Conservation (phyloP, 179 eudicot genomes). For the Sideroxylon spinosum region DNA sequence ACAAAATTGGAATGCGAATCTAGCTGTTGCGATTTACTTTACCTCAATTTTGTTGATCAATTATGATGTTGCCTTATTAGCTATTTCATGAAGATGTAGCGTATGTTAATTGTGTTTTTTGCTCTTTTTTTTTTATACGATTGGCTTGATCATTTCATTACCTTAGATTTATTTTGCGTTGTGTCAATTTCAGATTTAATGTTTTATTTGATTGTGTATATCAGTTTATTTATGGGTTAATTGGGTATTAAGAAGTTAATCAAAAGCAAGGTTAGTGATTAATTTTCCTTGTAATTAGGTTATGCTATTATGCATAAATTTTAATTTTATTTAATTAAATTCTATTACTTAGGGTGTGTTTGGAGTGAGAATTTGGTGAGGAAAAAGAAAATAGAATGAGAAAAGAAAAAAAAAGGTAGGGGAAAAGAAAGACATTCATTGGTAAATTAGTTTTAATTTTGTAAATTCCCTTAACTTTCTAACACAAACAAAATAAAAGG, state of each 20-base stretch:
- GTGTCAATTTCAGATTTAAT: neutral
- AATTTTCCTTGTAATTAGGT: neutral
- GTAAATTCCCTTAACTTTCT: too few species aligned
- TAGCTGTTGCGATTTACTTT: slow-evolving; percentile 5
- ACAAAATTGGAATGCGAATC: too few species aligned
- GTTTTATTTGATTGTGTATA: neutral
- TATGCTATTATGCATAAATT: neutral
- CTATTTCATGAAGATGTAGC: neutral
- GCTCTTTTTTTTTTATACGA: neutral
- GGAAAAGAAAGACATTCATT: too few species aligned
- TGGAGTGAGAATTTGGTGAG: too few species aligned
- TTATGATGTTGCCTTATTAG: neutral
- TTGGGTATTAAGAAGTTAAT: neutral
- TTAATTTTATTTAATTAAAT: neutral
- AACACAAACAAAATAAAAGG: neutral
- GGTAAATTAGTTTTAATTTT: too few species aligned
- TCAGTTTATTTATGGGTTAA: neutral
- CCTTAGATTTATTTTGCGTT: neutral
- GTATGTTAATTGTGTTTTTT: neutral
- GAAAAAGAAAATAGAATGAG: too few species aligned
- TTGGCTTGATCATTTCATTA: neutral
- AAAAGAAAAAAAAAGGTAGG: too few species aligned
- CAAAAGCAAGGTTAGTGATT: neutral
- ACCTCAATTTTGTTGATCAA: neutral
- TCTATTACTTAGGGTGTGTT: too few species aligned